Evolutionary conservation across 2,329 filamentous ascomycete species (phyloP).

Genomic region (Trichoderma gracile): DNA sequence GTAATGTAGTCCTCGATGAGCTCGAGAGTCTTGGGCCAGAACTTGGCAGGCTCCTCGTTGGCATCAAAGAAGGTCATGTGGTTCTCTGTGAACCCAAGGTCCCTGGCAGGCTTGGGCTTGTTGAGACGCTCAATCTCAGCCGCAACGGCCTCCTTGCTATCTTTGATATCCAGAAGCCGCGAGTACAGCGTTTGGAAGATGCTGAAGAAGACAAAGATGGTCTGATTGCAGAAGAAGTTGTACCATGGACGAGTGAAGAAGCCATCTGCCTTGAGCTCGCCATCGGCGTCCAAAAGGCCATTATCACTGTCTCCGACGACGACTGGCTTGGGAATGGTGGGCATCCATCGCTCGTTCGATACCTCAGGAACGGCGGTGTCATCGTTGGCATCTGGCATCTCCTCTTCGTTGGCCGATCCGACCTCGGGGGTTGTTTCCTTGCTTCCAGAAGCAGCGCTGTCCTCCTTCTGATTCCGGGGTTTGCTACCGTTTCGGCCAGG

Average conservation of each 20-base stretch:
- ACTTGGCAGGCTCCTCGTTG: constrained; percentile 62
- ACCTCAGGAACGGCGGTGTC: constrained; percentile 62
- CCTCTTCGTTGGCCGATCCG: constrained; percentile 75
- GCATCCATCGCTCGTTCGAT: constrained; percentile 66
- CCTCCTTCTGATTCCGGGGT: constrained; percentile 73
- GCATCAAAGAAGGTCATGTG: constrained; percentile 74
- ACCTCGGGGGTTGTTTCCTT: constrained; percentile 88
- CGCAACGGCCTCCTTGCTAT: constrained; percentile 70
- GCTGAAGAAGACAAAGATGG: constrained; percentile 91
- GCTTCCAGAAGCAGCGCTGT: constrained; percentile 71
- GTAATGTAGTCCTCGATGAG: constrained; percentile 86
- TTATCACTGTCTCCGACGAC: constrained; percentile 57
- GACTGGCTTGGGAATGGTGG: constrained; percentile 57
- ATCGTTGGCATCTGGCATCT: constrained; percentile 63
- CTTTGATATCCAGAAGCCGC: constrained; percentile 80
- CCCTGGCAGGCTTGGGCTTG: constrained; percentile 75
- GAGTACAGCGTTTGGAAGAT: constrained; percentile 90
- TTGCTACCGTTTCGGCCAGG: constrained; percentile 70
- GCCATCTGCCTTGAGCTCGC: constrained; percentile 72
- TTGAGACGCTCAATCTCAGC: constrained; percentile 73
- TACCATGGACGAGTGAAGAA: constrained; percentile 79
- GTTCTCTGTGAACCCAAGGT: constrained; percentile 82
- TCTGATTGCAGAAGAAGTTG: constrained; percentile 89
- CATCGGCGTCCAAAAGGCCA: constrained; percentile 58
- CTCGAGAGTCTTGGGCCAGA: constrained; percentile 81